Evolutionary conservation across 176 grass and related monocot species (phyloP), one percentile per base, ranked within the genome.

Genomic region (Ensete glaucum): DNA sequence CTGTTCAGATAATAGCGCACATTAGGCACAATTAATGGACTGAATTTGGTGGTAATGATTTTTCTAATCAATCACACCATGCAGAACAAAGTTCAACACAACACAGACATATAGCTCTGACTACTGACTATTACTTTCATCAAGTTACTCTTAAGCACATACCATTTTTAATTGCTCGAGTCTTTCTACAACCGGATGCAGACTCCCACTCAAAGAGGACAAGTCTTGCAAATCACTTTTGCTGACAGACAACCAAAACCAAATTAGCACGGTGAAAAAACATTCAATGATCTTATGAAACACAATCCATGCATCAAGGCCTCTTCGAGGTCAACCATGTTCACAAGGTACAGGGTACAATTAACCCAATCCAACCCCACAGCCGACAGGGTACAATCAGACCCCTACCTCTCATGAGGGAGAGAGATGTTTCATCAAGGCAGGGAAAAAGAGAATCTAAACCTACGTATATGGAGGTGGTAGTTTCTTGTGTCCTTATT

Each of bases 81-180:
- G 26, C 11, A 50, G 29, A 13, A 34, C 29, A 34, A 34, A 34
- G 29, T 27, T 27, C 26, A 27, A 27, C 26, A 27, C 26, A 27
- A 27, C 26, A 1, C 26, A 1, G n/a, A n/a, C n/a, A n/a, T n/a
- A n/a, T n/a, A n/a, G n/a, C n/a, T n/a, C n/a, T n/a, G n/a, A n/a
- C n/a, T n/a, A n/a, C n/a, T n/a, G n/a, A n/a, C n/a, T n/a, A n/a
- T n/a, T n/a, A n/a, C n/a, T n/a, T n/a, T n/a, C n/a, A n/a, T n/a
- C n/a, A n/a, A n/a, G n/a, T 6, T 43, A 24, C 11, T 51, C 11
- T 50, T 9, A 24, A 64, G 22, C 2, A 53, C 51, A 62, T 88
- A 98, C 94, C 94, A 91, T 86, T 83, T 89, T 93, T 50, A 98
- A 83, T 85, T 93, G 88, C 57, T 98, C 94, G 49, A 89, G 57